Evolutionary conservation across 75 land plant species (phyloP), one percentile per base, ranked within the genome.

Genomic region (Gnetum montanum): DNA sequence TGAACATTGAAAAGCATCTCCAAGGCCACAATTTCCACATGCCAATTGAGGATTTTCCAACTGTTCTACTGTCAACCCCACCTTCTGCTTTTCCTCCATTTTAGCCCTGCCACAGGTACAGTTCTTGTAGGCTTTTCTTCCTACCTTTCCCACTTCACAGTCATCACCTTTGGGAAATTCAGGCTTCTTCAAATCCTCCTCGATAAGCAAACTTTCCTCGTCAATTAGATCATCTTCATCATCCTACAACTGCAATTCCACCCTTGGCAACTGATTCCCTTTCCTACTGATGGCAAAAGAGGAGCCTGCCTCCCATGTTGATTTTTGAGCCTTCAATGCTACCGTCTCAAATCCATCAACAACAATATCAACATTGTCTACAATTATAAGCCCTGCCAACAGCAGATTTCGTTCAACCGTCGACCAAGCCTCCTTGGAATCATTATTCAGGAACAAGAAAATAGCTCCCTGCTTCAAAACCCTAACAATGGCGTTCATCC

Each of bases 61-160:
- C 61, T 70, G 75, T 16, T 82, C 97, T 28, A 31, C 49, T 7
- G 97, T 79, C 40, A 86, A 63, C 6, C 66, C 78, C 41, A 83
- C 49, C 63, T 72, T 76, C 31, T 67, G 74, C 57, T 81, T 79
- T 61, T 81, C 77, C 69, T 91, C 99, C 35, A 74, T 74, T 70
- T 95, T 93, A 34, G 89, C 99, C 63, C 97, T 67, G 10, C 99
- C 99, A 75, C 99, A 95, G 36, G 80, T 74, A 76, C 99, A 95
- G 59, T 90, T 95, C 58, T 95, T 95, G 76, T 97, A 95, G n/a
- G 99, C 99, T 67, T 95, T 90, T 64, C 76, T 77, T 33, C 55
- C 55, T 51, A 80, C 78, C 57, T 70, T 79, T 46, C 85, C 86
- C 53, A 87, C 86, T 61, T 79, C 97, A 77, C 99, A 95, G 52